Conservation (phyloP, 108 stramenopile species). For the Nitzschia sp. region DNA sequence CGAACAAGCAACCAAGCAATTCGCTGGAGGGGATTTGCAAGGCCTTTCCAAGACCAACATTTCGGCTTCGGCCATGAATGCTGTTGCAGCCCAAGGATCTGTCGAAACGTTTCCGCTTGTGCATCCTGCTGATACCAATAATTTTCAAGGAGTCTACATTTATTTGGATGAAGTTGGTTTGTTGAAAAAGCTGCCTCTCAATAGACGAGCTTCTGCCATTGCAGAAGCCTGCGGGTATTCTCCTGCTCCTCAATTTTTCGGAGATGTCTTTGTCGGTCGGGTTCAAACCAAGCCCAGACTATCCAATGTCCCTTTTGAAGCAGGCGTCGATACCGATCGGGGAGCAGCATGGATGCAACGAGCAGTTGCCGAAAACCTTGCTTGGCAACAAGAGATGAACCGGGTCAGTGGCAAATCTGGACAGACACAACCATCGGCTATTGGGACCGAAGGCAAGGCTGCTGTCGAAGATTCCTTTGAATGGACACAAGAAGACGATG, state of each 20-base stretch:
- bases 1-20: conserved; percentile 53
- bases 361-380: conserved; percentile 64
- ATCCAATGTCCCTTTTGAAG: conserved; percentile 48
- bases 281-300: conserved; percentile 40
- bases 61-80: conserved; percentile 45
- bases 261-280: conserved; percentile 78
- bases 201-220: conserved; percentile 53
- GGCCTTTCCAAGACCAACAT: conserved; percentile 31
- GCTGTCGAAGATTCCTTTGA: conserved; percentile 53
- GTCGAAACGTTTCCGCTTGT: conserved; percentile 82
- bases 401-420: conserved; percentile 45
- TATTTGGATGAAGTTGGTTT: conserved; percentile 86
- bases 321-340: conserved; percentile 45
- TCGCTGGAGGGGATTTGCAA: conserved; percentile 24
- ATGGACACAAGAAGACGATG: conserved; percentile 76
- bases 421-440: conserved; percentile 29
- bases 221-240: conserved; percentile 61
- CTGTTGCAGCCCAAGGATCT: conserved; percentile 59
- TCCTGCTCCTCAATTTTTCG: conserved; percentile 83
- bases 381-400: conserved; percentile 61
- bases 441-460: conserved; percentile 68
- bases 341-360: conserved; percentile 65
- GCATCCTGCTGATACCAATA: conserved; percentile 63
- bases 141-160: conserved; percentile 60
- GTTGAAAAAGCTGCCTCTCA: conserved; percentile 69